Base-by-base conservation (phyloP, 208 protist genomes). In the Leishmania martiniquensis region DNA sequence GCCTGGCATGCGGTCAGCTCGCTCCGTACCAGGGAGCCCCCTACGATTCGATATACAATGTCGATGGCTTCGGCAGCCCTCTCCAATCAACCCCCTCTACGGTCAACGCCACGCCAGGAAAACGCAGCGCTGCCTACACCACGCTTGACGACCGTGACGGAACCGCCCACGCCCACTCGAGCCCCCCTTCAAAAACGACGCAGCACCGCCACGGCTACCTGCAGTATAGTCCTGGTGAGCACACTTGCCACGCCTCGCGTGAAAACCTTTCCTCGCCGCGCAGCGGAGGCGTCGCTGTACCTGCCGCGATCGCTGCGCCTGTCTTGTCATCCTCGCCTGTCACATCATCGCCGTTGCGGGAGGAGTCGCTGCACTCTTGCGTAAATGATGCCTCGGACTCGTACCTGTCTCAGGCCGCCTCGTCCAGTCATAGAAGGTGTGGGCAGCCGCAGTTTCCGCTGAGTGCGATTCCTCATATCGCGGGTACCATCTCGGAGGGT, bases 1-100 rank as follows among this genome's bases (percentile, higher is more conserved):
- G 84, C 69, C 67, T 87, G 25, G 78, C 80, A 32, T 87, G 84
- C 59, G 76, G 69, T 20, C 59, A 78, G 22, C 57, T 83, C 13
- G 54, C 83, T 29, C 78, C 78, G 13, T 84, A 84, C 68, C 45
- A 80, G 32, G 22, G 71, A 39, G 51, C 45, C 9, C 37, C 71
- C 17, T 32, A 6, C 15, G 47, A 77, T 6, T 52, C 17, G n/a
- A 55, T 59, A 20, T 52, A 76, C 37, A 71, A 63, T 60, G 60
- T 45, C 0, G 57, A 71, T 34, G 55, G 52, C 32, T 75, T 76
- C 20, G 66, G 52, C 3, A 32, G 52, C 45, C 22, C 66, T 54
- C 66, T 20, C 22, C 39, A 25, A 32, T 22, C 12, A 70, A 32
- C 20, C 42, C 22, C 44, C 0, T 25, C 37, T 34, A 44, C n/a